A percentile compares a stretch with the other conserved stretches of the same genome.
These are phyloP conservation scores for Salvia hispanica DNA, from an alignment of 257 asterid species.

Conservation along the genomic window DNA sequence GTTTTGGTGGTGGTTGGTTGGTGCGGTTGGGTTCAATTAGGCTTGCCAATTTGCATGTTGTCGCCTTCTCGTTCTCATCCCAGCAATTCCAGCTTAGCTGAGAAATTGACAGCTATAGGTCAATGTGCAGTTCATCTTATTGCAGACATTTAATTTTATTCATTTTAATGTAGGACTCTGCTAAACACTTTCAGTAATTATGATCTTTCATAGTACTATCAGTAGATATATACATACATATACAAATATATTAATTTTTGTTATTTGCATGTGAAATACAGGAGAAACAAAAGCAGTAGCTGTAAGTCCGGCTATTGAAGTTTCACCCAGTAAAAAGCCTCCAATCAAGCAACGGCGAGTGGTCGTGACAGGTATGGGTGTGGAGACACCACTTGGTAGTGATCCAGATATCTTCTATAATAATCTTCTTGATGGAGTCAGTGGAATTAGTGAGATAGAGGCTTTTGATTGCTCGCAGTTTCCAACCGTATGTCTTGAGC, in stretches of 20 bases:
- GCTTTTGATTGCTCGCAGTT: conserved; percentile 82
- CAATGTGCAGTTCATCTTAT: conserved; percentile 31
- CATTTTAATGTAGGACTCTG: conserved; percentile 11
- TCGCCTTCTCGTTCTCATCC: conserved; percentile 25
- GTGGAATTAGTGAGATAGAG: conserved; percentile 91
- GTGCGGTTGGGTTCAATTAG: conserved; percentile 44
- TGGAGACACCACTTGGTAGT: conserved; percentile 80
- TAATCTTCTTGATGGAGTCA: conserved; percentile 83
- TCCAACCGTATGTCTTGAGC: conserved; percentile 70
- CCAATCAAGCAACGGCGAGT: conserved; percentile 75
- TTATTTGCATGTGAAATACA: conserved; percentile 34
- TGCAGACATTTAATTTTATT: conserved; percentile 27
- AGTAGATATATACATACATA: not conserved
- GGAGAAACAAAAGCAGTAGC: conserved; percentile 62
- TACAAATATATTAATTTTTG: not conserved
- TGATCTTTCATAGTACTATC: not conserved
- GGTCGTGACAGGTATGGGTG: conserved; percentile 97
- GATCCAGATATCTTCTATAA: conserved; percentile 78
- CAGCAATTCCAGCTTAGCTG: conserved; percentile 2
- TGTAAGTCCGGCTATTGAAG: conserved; percentile 55
- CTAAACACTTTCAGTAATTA: conserved; percentile 5
- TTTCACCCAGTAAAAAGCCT: conserved; percentile 54
- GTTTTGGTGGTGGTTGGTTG: conserved; percentile 27
- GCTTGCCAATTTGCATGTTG: conserved; percentile 36
- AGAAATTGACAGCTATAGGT: conserved; percentile 19